phyloP scores from a whole-genome alignment of 495 filamentous ascomycete species.

The Talaromyces proteolyticus region DNA sequence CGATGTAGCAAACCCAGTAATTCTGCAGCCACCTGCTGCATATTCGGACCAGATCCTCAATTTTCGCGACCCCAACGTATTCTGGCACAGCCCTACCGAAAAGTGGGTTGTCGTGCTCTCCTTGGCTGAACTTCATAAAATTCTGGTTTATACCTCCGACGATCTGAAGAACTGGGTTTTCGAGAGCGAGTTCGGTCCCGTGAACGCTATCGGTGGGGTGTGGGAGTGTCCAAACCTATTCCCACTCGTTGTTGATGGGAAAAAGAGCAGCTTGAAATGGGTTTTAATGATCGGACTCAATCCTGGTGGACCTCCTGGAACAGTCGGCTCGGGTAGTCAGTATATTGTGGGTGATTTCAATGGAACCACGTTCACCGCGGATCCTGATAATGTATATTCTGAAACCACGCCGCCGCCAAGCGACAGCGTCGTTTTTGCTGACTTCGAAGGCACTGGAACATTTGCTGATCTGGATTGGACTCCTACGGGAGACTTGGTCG shows the following conservation, averaged over 20 bases:
- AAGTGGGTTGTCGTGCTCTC: constrained; percentile 46
- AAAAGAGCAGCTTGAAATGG: constrained; percentile 31
- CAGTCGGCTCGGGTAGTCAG: constrained; percentile 31
- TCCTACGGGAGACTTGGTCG: constrained; percentile 8
- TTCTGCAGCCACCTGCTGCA: constrained; percentile 31
- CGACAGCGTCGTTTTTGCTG: background rate
- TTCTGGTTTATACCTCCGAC: constrained; percentile 46
- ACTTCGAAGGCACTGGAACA: background rate
- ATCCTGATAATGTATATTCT: constrained; percentile 11
- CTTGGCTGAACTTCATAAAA: constrained; percentile 42
- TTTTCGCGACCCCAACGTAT: constrained; percentile 56
- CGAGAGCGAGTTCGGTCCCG: constrained; percentile 47
- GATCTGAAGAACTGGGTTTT: constrained; percentile 48
- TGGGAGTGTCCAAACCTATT: constrained; percentile 55
- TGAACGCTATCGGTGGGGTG: constrained; percentile 44
- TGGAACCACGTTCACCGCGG: constrained; percentile 24
- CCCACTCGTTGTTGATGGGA: constrained; percentile 20
- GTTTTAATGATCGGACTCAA: constrained; percentile 47
- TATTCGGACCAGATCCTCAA: constrained; percentile 22
- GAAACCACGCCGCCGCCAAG: constrained; percentile 1
- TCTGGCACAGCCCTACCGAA: constrained; percentile 39
- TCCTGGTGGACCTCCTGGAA: constrained; percentile 49
- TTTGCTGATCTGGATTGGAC: constrained; percentile 5
- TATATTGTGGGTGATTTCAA: constrained; percentile 33
- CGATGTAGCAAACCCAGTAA: constrained; percentile 47